A percentile compares a stretch with the other conserved stretches of the same genome.
Evolutionary conservation across 164 flowering plant species (phyloP).

Genomic region (Magnolia officinalis): DNA sequence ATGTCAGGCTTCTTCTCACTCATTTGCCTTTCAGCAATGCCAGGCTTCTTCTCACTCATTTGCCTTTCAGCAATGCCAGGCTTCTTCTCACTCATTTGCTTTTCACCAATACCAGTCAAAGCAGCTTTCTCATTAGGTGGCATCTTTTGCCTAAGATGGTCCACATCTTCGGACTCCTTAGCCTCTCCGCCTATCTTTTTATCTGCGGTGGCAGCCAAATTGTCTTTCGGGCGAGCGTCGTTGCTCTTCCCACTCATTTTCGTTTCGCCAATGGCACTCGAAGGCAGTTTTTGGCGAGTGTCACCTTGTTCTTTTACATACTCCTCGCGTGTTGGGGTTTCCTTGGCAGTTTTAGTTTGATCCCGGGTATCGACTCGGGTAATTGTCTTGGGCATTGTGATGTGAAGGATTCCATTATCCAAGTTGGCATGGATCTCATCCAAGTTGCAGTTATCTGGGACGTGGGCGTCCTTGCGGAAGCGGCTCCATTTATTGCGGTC

Average conservation of each 20-base stretch:
- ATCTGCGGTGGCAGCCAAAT: neutral
- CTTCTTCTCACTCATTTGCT: neutral
- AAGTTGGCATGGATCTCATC: slow-evolving; percentile 45
- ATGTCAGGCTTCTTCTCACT: neutral
- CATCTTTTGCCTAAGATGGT: neutral
- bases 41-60: neutral
- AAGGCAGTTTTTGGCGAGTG: neutral
- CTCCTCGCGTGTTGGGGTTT: neutral
- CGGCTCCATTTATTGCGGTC: slow-evolving; percentile 33
- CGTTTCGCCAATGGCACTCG: neutral
- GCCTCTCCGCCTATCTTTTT: neutral
- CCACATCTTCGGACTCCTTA: neutral
- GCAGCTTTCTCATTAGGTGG: neutral
- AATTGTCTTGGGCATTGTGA: slow-evolving; percentile 40
- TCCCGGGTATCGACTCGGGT: neutral
- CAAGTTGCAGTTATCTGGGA: slow-evolving; percentile 30
- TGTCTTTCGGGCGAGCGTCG: neutral
- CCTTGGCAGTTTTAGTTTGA: neutral
- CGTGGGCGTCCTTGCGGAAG: slow-evolving; percentile 38
- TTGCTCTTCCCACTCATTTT: neutral
- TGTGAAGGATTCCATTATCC: slow-evolving; percentile 33
- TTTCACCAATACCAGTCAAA: neutral
- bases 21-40: neutral
- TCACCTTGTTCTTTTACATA: neutral
- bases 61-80: neutral